Evolutionary conservation across 1,284 basidiomycete genomes (phyloP), one percentile per base, ranked within the genome.

Genomic region (Papiliotrema nemorosa): DNA sequence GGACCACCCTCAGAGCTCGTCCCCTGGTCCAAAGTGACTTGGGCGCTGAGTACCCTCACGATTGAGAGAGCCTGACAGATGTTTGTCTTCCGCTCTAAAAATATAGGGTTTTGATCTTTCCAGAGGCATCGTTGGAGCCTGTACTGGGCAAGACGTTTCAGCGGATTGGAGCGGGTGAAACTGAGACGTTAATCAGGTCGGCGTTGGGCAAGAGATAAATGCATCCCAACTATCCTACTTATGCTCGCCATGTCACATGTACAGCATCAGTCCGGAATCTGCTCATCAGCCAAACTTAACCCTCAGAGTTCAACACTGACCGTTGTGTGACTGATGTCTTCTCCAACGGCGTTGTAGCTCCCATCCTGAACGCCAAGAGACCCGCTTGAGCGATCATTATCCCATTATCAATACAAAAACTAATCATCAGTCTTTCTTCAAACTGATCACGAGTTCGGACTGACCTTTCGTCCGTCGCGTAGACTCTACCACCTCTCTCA

Each of bases 321-420:
- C 90, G 80, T 75, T 97, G 92, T 5, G 91, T 97, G 60, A 90
- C 92, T 31, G 83, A 86, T 52, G 85, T 91, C 69, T 93, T 83
- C 36, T 80, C 74, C 29, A 97, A 66, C 2, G 86, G 81, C 1
- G 90, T 96, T 41, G 76, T 75, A 58, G 84, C 80, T n/a, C 94
- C 94, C 91, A 96, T 97, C 5, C 96, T 81, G 73, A 84, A 90
- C 52, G 86, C 85, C 34, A 99, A 79, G 42, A 99, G 78, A 24
- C 94, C 94, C 2, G 96, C 96, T 72, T 99, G 96, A 1, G 96
- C 96, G 51, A 99, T 98, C 96, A 99, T 99, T 66, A 98, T 94
- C 2, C 96, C 96, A 66, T 99, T 99, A 75, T 99, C 96, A 57
- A 99, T 97, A 74, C 94, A 97, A 75, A 96, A 97, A 49, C 92